Percentiles rank a stretch among this genome's conserved stretches.
Evolutionary conservation across 495 filamentous ascomycete species (phyloP).

Genomic region (Lasiosphaeria miniovina): DNA sequence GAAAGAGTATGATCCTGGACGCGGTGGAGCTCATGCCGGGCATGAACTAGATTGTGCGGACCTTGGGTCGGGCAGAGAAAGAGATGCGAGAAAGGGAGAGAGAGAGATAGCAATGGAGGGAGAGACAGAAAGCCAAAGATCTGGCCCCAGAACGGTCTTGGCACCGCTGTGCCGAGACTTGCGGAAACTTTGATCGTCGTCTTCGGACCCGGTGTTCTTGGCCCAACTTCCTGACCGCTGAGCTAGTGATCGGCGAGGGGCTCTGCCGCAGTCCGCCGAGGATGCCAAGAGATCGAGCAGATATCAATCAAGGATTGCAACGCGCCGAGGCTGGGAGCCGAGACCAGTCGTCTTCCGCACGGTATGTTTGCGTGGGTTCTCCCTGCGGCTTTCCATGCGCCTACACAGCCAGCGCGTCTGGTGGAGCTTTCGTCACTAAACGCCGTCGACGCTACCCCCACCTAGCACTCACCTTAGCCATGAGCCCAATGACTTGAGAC

Average conservation of each 20-base stretch:
- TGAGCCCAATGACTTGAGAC: slow-evolving; percentile 14
- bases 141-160: slow-evolving; percentile 13
- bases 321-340: slow-evolving; percentile 24
- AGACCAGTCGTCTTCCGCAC: slow-evolving; percentile 20
- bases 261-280: slow-evolving; percentile 25
- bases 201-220: slow-evolving; percentile 24
- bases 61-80: neutral
- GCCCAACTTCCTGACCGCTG: slow-evolving; percentile 22
- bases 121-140: neutral
- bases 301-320: slow-evolving; percentile 31
- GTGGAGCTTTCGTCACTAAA: slow-evolving; percentile 14
- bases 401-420: slow-evolving; percentile 12
- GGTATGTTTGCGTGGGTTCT: slow-evolving; percentile 20
- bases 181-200: slow-evolving; percentile 24
- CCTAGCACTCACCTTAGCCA: slow-evolving; percentile 11
- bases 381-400: slow-evolving; percentile 28
- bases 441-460: slow-evolving; percentile 14
- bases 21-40: slow-evolving; percentile 83
- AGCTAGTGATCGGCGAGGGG: slow-evolving; percentile 28
- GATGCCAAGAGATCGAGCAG: slow-evolving; percentile 28
- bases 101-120: neutral
- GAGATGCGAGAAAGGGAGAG: neutral
- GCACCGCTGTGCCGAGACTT: slow-evolving; percentile 11
- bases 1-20: slow-evolving; percentile 87
- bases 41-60: slow-evolving; percentile 58